Percentiles rank a stretch among this genome's conserved stretches.
Evolutionary conservation across 257 asterid genomes (phyloP).

Genomic region (Rhazya stricta): DNA sequence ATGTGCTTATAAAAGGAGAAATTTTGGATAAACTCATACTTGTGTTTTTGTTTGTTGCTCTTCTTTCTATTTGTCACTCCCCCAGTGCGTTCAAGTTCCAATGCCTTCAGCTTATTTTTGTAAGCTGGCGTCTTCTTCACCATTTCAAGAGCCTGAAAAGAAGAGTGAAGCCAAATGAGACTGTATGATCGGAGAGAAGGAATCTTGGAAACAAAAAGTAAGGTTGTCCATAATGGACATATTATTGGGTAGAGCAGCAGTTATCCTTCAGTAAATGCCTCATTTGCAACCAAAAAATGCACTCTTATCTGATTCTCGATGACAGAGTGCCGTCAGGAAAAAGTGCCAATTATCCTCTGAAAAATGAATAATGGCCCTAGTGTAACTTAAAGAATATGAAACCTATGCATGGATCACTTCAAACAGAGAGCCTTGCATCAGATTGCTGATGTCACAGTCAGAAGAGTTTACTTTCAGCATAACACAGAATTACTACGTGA

Average conservation of each 20-base stretch:
- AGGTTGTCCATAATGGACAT: neutral
- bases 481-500: neutral
- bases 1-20: neutral
- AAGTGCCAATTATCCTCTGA: neutral
- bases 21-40: conserved; percentile 36
- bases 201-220: neutral
- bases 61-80: conserved; percentile 75
- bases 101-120: conserved; percentile 84
- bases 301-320: neutral
- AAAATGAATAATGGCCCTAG: neutral
- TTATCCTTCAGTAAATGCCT: neutral
- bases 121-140: conserved; percentile 94
- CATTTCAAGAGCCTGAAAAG: conserved; percentile 84
- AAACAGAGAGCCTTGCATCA: neutral
- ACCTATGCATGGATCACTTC: neutral
- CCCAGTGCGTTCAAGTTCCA: conserved; percentile 93
- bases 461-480: neutral
- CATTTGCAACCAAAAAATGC: neutral
- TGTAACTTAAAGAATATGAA: neutral
- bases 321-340: neutral
- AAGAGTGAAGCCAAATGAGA: conserved; percentile 18
- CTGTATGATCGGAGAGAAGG: conserved; percentile 17
- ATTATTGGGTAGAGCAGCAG: conserved; percentile 3
- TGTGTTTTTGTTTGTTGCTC: conserved; percentile 65
- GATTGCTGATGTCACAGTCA: neutral